Conservation (phyloP, 352 stramenopile species). For the Phytophthora nicotianae region DNA sequence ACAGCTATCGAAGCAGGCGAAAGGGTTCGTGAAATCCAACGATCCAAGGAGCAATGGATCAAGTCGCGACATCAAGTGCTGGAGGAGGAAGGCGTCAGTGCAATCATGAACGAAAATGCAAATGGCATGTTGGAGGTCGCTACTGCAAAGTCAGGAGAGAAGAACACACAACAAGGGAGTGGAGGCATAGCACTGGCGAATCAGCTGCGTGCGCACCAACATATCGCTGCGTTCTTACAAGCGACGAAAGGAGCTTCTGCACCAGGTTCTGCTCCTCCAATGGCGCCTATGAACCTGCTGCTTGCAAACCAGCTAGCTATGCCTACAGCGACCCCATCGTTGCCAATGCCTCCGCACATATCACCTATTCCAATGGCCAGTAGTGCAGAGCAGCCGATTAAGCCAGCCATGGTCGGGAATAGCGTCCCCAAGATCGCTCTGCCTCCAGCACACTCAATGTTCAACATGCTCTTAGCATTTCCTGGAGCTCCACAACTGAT, state of each 20-base stretch:
- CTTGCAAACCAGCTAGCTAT: conserved; percentile 32
- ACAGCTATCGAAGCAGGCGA: conserved; percentile 62
- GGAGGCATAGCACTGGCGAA: conserved; percentile 35
- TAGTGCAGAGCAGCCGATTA: conserved; percentile 21
- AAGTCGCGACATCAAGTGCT: conserved; percentile 62
- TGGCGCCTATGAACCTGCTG: conserved; percentile 18
- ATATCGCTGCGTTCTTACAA: conserved; percentile 36
- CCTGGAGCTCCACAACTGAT: conserved; percentile 35
- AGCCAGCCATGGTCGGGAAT: conserved; percentile 15
- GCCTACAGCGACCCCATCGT: conserved; percentile 4
- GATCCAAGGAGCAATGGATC: conserved; percentile 66
- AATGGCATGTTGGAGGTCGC: conserved; percentile 47
- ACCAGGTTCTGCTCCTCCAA: conserved; percentile 5
- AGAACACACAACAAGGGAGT: conserved; percentile 23
- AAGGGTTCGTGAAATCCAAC: conserved; percentile 52
- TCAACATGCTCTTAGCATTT: conserved; percentile 51
- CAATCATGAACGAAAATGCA: conserved; percentile 44
- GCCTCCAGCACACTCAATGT: conserved; percentile 40
- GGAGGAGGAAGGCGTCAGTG: conserved; percentile 64
- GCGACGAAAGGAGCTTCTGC: conserved; percentile 13
- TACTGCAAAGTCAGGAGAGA: conserved; percentile 7
- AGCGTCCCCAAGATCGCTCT: conserved; percentile 45
- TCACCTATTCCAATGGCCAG: background rate
- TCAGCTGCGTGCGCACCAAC: conserved; percentile 37
- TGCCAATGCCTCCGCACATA: conserved; percentile 16